Evolutionary conservation across 345 rosid genomes (phyloP).

Genomic region (Iberis pinnata): DNA sequence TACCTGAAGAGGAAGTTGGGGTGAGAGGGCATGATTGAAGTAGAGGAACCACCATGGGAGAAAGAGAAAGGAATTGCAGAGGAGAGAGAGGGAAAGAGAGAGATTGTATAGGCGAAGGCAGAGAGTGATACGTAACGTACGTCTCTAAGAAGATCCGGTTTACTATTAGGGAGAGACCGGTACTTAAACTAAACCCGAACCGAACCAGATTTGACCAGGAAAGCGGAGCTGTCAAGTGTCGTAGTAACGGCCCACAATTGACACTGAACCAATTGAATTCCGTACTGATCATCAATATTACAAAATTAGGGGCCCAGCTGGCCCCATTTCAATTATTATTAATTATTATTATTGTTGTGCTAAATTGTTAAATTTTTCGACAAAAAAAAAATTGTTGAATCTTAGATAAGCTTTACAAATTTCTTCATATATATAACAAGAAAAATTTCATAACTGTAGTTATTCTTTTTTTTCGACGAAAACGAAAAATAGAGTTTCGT

Average conservation of each 20-base stretch:
- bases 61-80: slow-evolving; percentile 20
- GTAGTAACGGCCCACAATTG: slow-evolving; percentile 25
- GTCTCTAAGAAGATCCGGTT: slow-evolving; percentile 24
- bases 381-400: too few species aligned
- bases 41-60: slow-evolving; percentile 34
- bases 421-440: too few species aligned
- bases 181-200: neutral
- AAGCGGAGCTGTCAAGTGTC: slow-evolving; percentile 11
- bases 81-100: slow-evolving; percentile 12
- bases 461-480: too few species aligned
- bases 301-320: slow-evolving; percentile 4
- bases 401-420: too few species aligned
- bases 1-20: slow-evolving; percentile 28
- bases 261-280: too few species aligned
- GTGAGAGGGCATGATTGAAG: slow-evolving; percentile 35
- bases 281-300: slow-evolving; percentile 19
- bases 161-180: slow-evolving; percentile 18
- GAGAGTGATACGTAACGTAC: slow-evolving; percentile 27
- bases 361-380: too few species aligned
- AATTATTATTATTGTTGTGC: too few species aligned
- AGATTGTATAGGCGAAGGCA: slow-evolving; percentile 15
- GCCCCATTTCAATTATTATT: slow-evolving; percentile 14
- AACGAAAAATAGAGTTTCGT: too few species aligned
- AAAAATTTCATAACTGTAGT: too few species aligned
- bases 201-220: slow-evolving; percentile 8